Evolutionary conservation across 441 rosid species (phyloP).

Genomic region (Kokia cookei): DNA sequence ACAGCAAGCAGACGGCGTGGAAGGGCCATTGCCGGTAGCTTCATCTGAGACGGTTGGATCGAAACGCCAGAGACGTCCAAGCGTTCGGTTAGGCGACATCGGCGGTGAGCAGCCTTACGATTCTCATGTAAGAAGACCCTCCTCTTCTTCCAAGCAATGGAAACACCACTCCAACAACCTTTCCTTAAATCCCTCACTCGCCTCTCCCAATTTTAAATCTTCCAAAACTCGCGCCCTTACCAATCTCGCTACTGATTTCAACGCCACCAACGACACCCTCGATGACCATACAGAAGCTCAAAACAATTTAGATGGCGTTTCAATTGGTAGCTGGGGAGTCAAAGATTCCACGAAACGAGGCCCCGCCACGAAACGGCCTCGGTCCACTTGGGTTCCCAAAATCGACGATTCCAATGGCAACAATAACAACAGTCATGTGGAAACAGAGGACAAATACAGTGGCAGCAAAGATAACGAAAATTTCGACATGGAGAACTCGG

Average conservation of each 20-base stretch:
- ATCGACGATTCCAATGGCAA: slow-evolving; percentile 30
- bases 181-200: slow-evolving; percentile 12
- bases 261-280: slow-evolving; percentile 45
- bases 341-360: slow-evolving; percentile 50
- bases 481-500: slow-evolving; percentile 52
- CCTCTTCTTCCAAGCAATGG: slow-evolving; percentile 26
- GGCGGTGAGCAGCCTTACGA: slow-evolving; percentile 68
- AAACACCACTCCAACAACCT: slow-evolving; percentile 19
- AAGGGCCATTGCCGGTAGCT: slow-evolving; percentile 19
- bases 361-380: slow-evolving; percentile 38
- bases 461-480: slow-evolving; percentile 44
- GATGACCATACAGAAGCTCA: slow-evolving; percentile 41
- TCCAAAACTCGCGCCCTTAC: slow-evolving; percentile 69
- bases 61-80: slow-evolving; percentile 78
- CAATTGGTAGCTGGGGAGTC: slow-evolving; percentile 67
- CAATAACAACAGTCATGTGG: slow-evolving; percentile 8
- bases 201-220: slow-evolving; percentile 21
- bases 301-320: slow-evolving; percentile 39
- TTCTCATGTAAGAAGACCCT: slow-evolving; percentile 34
- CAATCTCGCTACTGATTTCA: slow-evolving; percentile 32
- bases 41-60: slow-evolving; percentile 51
- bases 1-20: slow-evolving; percentile 36
- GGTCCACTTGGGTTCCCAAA: slow-evolving; percentile 61
- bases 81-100: slow-evolving; percentile 82
- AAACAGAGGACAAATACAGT: slow-evolving; percentile 40